phyloP scores from a whole-genome alignment of 306 rosid genomes.

The Citrullus amarus region DNA sequence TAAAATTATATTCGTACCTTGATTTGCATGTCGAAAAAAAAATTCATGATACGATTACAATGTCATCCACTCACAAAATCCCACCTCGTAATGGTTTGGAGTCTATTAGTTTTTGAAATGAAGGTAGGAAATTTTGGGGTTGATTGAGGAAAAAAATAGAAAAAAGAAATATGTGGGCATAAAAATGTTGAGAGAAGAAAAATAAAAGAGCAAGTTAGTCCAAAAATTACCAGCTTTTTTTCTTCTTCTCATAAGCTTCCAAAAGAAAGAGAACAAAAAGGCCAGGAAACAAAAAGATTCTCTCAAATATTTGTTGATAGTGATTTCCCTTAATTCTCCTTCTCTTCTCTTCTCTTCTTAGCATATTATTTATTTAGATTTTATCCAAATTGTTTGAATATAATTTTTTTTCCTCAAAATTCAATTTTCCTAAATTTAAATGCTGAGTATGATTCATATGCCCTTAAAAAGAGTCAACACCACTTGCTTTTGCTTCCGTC shows the following conservation, averaged over 20 bases:
- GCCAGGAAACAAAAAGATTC: constrained; percentile 29
- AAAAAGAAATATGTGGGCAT: background rate
- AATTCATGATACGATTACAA: constrained; percentile 1
- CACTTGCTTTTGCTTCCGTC: background rate
- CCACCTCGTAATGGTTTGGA: background rate
- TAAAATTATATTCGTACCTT: too few relatives aligned
- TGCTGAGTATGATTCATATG: constrained; percentile 14
- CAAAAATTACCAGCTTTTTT: constrained; percentile 26
- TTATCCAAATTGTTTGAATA: background rate
- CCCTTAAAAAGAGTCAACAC: constrained; percentile 5
- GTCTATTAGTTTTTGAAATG: background rate
- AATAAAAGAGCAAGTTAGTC: constrained; percentile 20
- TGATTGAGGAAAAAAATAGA: background rate
- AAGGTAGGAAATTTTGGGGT: background rate
- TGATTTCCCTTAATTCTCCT: constrained; percentile 17
- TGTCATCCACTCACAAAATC: background rate
- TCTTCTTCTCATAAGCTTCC: constrained; percentile 23
- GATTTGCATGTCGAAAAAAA: background rate
- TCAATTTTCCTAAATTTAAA: background rate
- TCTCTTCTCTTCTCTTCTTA: background rate
- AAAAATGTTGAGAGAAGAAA: constrained; percentile 15
- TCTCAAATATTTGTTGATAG: constrained; percentile 40
- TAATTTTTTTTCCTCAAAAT: background rate
- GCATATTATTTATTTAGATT: background rate
- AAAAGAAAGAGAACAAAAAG: constrained; percentile 34